Percentiles rank a stretch among this genome's conserved stretches.
phyloP scores from a whole-genome alignment of 1,284 basidiomycete species.

The Sutorius eximius region DNA sequence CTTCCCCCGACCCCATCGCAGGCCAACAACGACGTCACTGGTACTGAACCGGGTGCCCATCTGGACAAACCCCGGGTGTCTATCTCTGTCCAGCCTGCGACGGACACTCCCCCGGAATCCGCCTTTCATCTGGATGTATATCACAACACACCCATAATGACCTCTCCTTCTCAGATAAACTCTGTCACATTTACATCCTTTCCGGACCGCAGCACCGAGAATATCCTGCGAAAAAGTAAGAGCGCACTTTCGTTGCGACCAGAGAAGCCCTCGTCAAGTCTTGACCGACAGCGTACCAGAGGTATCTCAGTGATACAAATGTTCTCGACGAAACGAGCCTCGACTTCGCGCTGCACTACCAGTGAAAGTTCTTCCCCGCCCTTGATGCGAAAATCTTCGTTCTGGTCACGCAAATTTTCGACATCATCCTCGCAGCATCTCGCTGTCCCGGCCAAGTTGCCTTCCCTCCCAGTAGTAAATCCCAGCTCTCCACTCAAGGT shows the following conservation, averaged over 20 bases:
- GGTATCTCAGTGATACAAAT: constrained; percentile 46
- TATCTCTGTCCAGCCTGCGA: constrained; percentile 17
- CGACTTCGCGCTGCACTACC: constrained; percentile 23
- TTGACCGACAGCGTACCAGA: constrained; percentile 41
- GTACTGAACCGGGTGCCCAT: constrained; percentile 2
- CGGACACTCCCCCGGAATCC: constrained; percentile 18
- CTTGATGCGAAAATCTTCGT: constrained; percentile 55
- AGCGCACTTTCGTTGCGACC: constrained; percentile 24
- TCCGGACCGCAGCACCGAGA: constrained; percentile 13
- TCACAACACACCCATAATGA: constrained; percentile 18
- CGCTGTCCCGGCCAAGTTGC: constrained; percentile 29
- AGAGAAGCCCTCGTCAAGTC: constrained; percentile 6
- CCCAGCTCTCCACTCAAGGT: constrained; percentile 55
- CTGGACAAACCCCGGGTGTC: constrained; percentile 18
- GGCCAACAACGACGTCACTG: background rate
- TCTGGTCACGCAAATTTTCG: constrained; percentile 47
- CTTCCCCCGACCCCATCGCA: constrained; percentile 60
- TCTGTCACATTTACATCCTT: constrained; percentile 25
- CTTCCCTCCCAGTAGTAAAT: constrained; percentile 48
- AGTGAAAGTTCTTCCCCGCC: constrained; percentile 33
- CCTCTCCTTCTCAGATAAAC: constrained; percentile 21
- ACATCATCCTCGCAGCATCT: constrained; percentile 23
- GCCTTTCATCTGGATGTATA: constrained; percentile 24
- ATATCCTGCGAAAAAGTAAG: constrained; percentile 29
- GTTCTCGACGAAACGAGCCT: constrained; percentile 45